Evolutionary conservation across 164 flowering plant genomes (phyloP), one percentile per base, ranked within the genome.

Genomic region (Tetrastigma voinierianum): DNA sequence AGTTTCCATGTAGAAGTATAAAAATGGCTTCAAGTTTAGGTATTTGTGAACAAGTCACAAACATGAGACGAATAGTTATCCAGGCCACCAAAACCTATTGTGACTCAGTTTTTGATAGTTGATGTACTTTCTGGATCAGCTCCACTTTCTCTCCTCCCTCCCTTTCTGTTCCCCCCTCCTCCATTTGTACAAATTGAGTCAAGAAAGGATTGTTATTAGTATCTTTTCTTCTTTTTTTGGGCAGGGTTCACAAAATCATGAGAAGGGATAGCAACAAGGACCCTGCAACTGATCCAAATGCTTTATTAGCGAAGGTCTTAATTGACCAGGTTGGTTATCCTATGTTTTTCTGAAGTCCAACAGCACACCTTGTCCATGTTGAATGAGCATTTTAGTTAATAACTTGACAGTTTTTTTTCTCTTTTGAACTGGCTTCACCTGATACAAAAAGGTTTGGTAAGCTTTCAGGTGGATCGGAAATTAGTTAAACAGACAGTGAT

Each of bases 401-500:
- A 56, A 20, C 25, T 67, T 32, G 40, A 32, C 40, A 32, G 40
- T 32, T 49, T 13, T 43, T 25, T 43, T 52, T 47, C 25, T n/a
- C 32, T 19, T 56, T 48, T 53, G 11, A 43, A 65, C 12, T 25
- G 55, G 51, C 59, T 44, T 60, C 17, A 51, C 69, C 68, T 79
- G 61, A 71, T 67, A 71, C 48, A 32, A 52, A 63, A 66, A 45
- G 19, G 10, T 61, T 67, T 60, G 79, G 67, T 64, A 64, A 72
- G 64, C 61, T 74, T 72, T 80, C 91, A 95, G 98, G 96, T 95
- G 65, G 97, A 95, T 70, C 73, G 98, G 59, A 95, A 89, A 70
- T 80, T 95, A 74, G 97, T 95, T 65, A 95, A 95, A 73, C 98
- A 95, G 78, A 95, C 98, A 15, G 98, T 95, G 72, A 95, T 95